Percentiles rank a stretch among this genome's conserved stretches.
Conservation (phyloP, 1,284 basidiomycete species). For the Phellopilus nigrolimitatus region DNA sequence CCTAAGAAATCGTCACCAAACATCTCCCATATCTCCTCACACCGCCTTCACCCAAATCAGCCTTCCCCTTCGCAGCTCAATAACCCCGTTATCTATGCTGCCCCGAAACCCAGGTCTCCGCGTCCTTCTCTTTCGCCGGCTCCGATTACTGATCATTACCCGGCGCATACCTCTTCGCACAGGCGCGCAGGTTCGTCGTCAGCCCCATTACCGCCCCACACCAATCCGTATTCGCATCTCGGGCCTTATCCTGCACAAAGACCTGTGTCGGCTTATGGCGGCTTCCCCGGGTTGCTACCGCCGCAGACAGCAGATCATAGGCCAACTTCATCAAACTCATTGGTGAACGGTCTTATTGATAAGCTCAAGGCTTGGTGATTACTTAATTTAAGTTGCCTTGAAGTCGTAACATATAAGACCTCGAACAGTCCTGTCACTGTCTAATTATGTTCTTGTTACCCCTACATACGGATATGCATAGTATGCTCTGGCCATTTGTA, state of each 20-base stretch:
- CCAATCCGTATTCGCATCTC: slow-evolving; percentile 5
- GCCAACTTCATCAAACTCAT: slow-evolving; percentile 1
- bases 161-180: not conserved
- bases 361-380: slow-evolving; percentile 13
- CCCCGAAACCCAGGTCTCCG: slow-evolving; percentile 29
- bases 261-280: slow-evolving; percentile 15
- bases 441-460: no score
- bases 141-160: not conserved
- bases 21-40: slow-evolving; percentile 22
- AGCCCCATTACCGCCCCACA: not conserved
- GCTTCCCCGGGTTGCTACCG: slow-evolving; percentile 7
- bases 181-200: not conserved
- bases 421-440: not conserved
- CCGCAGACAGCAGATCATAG: not conserved
- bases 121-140: slow-evolving; percentile 1
- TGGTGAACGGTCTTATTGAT: slow-evolving; percentile 10
- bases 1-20: slow-evolving; percentile 8
- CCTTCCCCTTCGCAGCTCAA: slow-evolving; percentile 43
- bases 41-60: slow-evolving; percentile 33
- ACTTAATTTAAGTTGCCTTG: no score
- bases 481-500: no score
- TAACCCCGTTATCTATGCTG: slow-evolving; percentile 38
- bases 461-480: no score
- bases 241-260: slow-evolving; percentile 20
- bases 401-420: not conserved